These are phyloP conservation scores for Casuarina glauca DNA, from an alignment of 306 rosid species.

Conservation along the genomic window DNA sequence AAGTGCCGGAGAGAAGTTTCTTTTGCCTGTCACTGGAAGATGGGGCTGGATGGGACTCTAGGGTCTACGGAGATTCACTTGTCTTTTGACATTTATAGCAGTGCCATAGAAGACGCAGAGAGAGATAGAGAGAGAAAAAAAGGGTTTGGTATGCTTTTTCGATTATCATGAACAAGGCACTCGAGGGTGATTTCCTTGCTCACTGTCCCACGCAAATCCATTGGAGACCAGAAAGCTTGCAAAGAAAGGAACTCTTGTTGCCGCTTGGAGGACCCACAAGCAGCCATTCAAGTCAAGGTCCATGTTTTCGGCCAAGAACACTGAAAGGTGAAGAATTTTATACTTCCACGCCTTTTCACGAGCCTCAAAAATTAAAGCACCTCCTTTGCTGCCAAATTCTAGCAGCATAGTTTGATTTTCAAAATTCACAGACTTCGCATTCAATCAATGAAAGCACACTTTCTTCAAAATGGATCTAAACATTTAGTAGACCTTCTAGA, in stretches of 20 bases:
- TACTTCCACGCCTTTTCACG: too few species aligned
- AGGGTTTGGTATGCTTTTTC: not conserved
- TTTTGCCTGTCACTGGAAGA: not conserved
- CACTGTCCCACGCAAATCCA: not conserved
- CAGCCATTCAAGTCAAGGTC: not conserved
- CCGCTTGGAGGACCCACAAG: not conserved
- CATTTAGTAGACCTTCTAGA: too few species aligned
- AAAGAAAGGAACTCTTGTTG: not conserved
- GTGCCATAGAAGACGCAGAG: too few species aligned
- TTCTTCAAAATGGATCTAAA: too few species aligned
- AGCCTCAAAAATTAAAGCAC: too few species aligned
- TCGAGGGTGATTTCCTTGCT: not conserved
- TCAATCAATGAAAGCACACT: too few species aligned
- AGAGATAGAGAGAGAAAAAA: too few species aligned
- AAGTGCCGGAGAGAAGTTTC: conserved; percentile 2
- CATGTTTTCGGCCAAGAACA: too few species aligned
- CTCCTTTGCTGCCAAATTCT: not conserved
- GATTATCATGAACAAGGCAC: not conserved
- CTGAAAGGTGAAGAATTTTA: too few species aligned
- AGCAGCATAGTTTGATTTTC: not conserved
- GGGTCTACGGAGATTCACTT: conserved; percentile 1
- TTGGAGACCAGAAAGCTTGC: not conserved
- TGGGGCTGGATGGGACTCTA: not conserved
- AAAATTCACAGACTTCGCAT: too few species aligned
- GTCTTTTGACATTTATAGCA: not conserved